Evolutionary conservation across 169 alveolate species (phyloP), one percentile per base, ranked within the genome.

Genomic region (Plasmodium fragile): DNA sequence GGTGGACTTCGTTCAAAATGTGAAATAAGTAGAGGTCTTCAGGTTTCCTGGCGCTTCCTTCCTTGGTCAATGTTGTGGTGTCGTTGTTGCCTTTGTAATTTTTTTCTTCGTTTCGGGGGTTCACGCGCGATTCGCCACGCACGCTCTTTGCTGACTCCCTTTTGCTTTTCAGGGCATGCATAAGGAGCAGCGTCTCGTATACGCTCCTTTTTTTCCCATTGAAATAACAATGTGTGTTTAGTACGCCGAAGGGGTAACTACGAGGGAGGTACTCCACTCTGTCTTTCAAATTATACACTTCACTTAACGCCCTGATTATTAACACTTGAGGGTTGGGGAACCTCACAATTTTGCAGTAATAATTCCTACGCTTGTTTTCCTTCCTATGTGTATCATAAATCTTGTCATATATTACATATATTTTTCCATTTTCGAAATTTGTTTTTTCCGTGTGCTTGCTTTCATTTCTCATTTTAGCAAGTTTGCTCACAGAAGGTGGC

Each of bases 191-290:
- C 32, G 94, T 77, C 81, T 89, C 94, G 52, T 89, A 89, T n/a
- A 89, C 36, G 70, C 94, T 39, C 75, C 55, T 89, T 79, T 89
- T 72, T 28, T 89, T 78, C 25, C 89, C 89, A 89, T 89, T 89
- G 70, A 59, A 49, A 77, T 89, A 89, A 53, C 81, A 45, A n/a
- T 89, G 82, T 8, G 89, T 52, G 25, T 53, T 89, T 77, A 78
- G 30, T 59, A 89, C 52, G 79, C 81, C 75, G 81, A 39, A 81
- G 41, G 7, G 69, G 45, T 73, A 89, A 13, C 75, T 65, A 32
- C 82, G 81, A n/a, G 94, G 70, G 45, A 89, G 39, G 25, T 72
- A 89, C 43, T 89, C 90, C 69, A 89, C 43, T 45, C 45, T 79
- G 52, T 89, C 90, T 32, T 70, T 78, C 72, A 89, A 18, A 78